Percentiles rank a stretch among this genome's conserved stretches.
Evolutionary conservation across 2,329 filamentous ascomycete species (phyloP).

Genomic region (Neodidymelliopsis sp.): DNA sequence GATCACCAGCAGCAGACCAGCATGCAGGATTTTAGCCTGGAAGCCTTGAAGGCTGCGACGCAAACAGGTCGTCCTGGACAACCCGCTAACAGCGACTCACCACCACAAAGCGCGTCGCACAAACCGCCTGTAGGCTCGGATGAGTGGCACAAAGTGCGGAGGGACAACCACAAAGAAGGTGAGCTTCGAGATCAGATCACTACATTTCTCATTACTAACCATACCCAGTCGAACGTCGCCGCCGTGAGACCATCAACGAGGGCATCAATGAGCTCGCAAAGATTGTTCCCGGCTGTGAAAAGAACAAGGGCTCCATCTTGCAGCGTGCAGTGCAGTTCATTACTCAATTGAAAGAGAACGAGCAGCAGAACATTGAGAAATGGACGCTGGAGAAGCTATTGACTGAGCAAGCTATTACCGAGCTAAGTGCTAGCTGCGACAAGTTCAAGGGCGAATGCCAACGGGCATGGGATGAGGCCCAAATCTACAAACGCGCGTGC

Average conservation of each 20-base stretch:
- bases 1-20: constrained; percentile 52
- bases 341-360: constrained; percentile 91
- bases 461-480: constrained; percentile 77
- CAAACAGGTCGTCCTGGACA: constrained; percentile 57
- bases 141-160: constrained; percentile 96
- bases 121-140: constrained; percentile 95
- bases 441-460: constrained; percentile 84
- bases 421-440: constrained; percentile 86
- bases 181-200: constrained; percentile 36
- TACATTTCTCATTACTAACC: constrained; percentile 13
- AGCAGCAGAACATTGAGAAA: constrained; percentile 91
- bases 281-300: constrained; percentile 96
- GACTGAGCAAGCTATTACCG: constrained; percentile 86
- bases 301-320: constrained; percentile 97
- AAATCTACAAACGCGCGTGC: constrained; percentile 72
- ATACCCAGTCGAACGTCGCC: constrained; percentile 83
- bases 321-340: constrained; percentile 95
- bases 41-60: constrained; percentile 59
- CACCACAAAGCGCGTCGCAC: constrained; percentile 41
- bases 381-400: constrained; percentile 91
- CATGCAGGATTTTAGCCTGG: constrained; percentile 54
- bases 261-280: constrained; percentile 98
- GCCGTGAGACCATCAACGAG: constrained; percentile 97
- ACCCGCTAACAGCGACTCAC: constrained; percentile 43
- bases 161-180: constrained; percentile 99